Conservation (phyloP, 2,329 filamentous ascomycete species). For the Shiraia bambusicola region DNA sequence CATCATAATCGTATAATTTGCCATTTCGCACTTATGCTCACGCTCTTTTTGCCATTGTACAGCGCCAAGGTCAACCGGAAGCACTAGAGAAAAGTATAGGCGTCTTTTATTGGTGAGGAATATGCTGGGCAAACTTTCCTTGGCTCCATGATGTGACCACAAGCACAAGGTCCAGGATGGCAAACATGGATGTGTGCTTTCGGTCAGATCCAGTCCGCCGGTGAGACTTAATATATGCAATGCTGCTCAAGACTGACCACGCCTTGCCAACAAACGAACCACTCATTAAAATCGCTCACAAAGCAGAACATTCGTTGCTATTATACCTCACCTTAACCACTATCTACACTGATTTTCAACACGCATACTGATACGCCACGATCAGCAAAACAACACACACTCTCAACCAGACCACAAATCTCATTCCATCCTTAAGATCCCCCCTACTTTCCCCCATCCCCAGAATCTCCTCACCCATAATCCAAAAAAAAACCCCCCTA, state of each 20-base stretch:
- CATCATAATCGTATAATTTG: constrained; percentile 13
- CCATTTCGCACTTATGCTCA: constrained; percentile 14
- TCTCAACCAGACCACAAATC: no score
- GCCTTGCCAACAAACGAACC: neutral
- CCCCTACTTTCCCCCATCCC: no score
- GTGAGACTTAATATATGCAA: constrained; percentile 8
- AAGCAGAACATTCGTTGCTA: neutral
- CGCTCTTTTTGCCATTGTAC: neutral
- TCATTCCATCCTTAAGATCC: no score
- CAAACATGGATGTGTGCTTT: constrained; percentile 6
- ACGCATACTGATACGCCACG: no score
- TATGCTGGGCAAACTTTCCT: constrained; percentile 1
- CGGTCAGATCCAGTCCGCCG: constrained; percentile 8
- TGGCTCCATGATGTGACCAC: constrained; percentile 1
- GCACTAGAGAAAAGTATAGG: neutral
- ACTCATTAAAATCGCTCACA: neutral
- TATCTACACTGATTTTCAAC: no score
- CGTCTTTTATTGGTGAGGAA: constrained; percentile 11
- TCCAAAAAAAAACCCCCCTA: no score
- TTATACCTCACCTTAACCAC: neutral
- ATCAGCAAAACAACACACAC: neutral
- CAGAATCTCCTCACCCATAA: neutral
- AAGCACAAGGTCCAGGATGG: constrained; percentile 7
- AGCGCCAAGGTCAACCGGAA: constrained; percentile 2
- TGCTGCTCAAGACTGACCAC: neutral